These are phyloP conservation scores for Lentinus tigrinus DNA, from an alignment of 768 basidiomycete species.

Conservation along the genomic window DNA sequence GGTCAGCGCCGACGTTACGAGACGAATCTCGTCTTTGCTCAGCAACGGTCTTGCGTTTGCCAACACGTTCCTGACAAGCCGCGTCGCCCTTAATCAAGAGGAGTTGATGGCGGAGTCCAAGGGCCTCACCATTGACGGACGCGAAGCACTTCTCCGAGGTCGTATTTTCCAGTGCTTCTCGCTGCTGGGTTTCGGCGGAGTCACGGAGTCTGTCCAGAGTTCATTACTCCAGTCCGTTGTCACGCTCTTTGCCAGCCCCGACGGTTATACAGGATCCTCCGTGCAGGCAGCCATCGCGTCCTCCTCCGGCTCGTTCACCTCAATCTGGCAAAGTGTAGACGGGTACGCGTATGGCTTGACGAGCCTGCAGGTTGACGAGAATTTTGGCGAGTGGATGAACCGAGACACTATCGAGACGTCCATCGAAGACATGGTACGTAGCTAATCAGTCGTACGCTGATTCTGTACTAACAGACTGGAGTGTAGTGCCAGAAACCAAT, in stretches of 20 bases:
- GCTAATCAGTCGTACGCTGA: neutral
- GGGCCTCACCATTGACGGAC: constrained; percentile 63
- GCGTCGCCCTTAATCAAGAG: constrained; percentile 60
- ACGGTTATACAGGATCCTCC: constrained; percentile 77
- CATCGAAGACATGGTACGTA: constrained; percentile 72
- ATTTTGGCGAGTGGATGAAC: constrained; percentile 36
- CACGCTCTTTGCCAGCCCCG: constrained; percentile 81
- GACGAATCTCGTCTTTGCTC: constrained; percentile 83
- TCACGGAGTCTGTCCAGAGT: constrained; percentile 81
- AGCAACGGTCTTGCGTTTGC: constrained; percentile 89
- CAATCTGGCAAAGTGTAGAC: constrained; percentile 84
- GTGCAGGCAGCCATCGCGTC: constrained; percentile 92
- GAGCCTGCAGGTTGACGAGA: constrained; percentile 57
- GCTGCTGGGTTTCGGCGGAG: constrained; percentile 71
- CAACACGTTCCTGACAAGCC: constrained; percentile 74
- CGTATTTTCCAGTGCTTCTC: constrained; percentile 90
- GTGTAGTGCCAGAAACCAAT: constrained; percentile 74
- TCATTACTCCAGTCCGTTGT: constrained; percentile 80
- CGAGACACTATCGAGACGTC: constrained; percentile 78
- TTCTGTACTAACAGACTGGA: neutral
- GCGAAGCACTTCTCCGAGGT: constrained; percentile 81
- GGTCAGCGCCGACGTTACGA: constrained; percentile 87
- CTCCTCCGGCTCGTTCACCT: constrained; percentile 77
- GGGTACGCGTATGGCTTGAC: constrained; percentile 93
- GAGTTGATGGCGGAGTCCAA: constrained; percentile 33